phyloP scores from a whole-genome alignment of 2,329 filamentous ascomycete genomes.

The Leptosphaerulina australis region DNA sequence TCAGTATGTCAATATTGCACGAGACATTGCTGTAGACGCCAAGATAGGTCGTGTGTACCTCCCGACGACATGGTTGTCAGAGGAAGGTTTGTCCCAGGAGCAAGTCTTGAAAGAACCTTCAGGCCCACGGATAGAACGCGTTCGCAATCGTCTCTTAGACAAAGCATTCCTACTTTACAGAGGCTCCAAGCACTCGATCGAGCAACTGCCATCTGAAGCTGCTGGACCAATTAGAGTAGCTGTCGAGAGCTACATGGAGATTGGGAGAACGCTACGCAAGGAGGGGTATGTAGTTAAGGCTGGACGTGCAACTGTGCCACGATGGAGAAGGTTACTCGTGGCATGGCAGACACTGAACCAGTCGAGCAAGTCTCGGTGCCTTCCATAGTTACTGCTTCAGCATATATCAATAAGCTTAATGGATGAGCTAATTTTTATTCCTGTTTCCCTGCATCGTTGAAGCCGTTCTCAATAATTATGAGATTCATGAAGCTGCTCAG shows the following conservation, averaged over 20 bases:
- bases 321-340: conserved; percentile 58
- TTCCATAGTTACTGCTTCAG: conserved; percentile 2
- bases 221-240: conserved; percentile 70
- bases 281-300: conserved; percentile 53
- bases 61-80: conserved; percentile 67
- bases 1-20: conserved; percentile 79
- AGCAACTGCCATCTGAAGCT: conserved; percentile 64
- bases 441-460: no score
- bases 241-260: conserved; percentile 78
- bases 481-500: not conserved
- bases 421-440: not conserved
- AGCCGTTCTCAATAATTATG: not conserved
- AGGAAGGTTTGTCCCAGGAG: conserved; percentile 60
- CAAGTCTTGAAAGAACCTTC: conserved; percentile 61
- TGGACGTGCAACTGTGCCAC: conserved; percentile 56
- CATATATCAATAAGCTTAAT: conserved; percentile 8
- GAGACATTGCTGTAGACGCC: conserved; percentile 73
- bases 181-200: conserved; percentile 62
- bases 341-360: conserved; percentile 62
- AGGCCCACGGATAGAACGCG: conserved; percentile 53
- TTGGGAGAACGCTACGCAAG: conserved; percentile 66
- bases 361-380: conserved; percentile 13
- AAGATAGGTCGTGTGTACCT: conserved; percentile 70
- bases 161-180: conserved; percentile 67
- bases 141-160: conserved; percentile 63